Base-by-base conservation (phyloP, 148 eudicot genomes). In the Camellia japonica region DNA sequence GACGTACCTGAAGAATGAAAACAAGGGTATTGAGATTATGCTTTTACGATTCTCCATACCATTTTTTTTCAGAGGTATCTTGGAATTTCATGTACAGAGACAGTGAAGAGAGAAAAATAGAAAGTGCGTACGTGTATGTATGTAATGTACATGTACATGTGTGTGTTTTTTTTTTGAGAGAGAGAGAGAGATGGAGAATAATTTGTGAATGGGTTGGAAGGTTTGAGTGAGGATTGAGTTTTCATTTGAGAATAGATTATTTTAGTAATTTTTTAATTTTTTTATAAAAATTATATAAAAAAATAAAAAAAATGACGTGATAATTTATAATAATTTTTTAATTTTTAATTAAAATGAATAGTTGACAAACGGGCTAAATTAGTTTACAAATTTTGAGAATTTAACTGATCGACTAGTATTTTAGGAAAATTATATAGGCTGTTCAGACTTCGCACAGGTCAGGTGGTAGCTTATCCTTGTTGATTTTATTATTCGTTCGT, bases 1-100 rank as follows among this genome's bases (percentile, higher is more conserved):
- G 38, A 30, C 38, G 38, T 69, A 69, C 73, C 73, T 69, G 73
- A 44, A 69, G 73, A 69, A 69, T n/a, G 42, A 68, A 15, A 69
- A 12, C 11, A 10, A 30, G 68, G 71, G 44, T 42, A 9, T 67
- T 38, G 46, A 0, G 71, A 16, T 2, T 38, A 38, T 3, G 71
- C 71, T 67, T 71, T 19, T 10, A 46, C 56, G 20, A 44, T 12
- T 19, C 51, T 15, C 38, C 73, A 43, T 15, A 46, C 19, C 73
- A 43, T 69, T 1, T 30, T 30, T 44, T 69, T 44, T 54, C 38
- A 44, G 12, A 69, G 3, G 51, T 4, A 20, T 30, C 43, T 20
- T 65, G 3, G 41, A 18, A 20, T 20, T 20, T 65, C 44, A 5
- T 65, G 41, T 20, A 65, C 44, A 65, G 68, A 65, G 68, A 65